phyloP scores from a whole-genome alignment of 441 rosid species.

The Dalechampia spathulata region DNA sequence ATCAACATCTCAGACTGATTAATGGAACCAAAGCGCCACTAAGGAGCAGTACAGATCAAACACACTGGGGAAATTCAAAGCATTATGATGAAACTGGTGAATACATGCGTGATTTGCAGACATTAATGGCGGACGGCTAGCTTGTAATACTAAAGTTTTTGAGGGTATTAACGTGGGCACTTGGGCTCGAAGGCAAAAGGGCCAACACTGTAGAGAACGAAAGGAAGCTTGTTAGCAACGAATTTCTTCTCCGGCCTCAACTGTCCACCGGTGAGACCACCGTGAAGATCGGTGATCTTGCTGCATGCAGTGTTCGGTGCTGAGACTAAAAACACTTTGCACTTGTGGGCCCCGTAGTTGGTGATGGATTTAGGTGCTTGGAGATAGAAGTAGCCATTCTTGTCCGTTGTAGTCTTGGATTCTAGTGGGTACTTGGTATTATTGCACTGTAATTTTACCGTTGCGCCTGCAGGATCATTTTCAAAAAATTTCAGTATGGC shows the following conservation, averaged over 20 bases:
- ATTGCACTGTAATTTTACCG: conserved; percentile 58
- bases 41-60: too few species aligned
- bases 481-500: too few species aligned
- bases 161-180: conserved; percentile 26
- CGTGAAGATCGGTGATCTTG: conserved; percentile 36
- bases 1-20: too few species aligned
- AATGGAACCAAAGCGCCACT: too few species aligned
- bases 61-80: too few species aligned
- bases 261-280: conserved; percentile 37
- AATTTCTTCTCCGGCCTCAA: conserved; percentile 37
- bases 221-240: conserved; percentile 20
- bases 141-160: too few species aligned
- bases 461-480: conserved; percentile 39
- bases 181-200: conserved; percentile 61
- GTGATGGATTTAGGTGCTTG: conserved; percentile 53
- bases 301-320: conserved; percentile 36
- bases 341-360: conserved; percentile 51
- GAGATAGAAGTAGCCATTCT: conserved; percentile 58
- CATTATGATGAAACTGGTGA: too few species aligned
- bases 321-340: conserved; percentile 44
- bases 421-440: conserved; percentile 32
- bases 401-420: conserved; percentile 39
- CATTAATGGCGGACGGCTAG: too few species aligned
- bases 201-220: conserved; percentile 43
- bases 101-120: too few species aligned